phyloP scores from a whole-genome alignment of 306 rosid genomes.

The Nissolia schottii region DNA sequence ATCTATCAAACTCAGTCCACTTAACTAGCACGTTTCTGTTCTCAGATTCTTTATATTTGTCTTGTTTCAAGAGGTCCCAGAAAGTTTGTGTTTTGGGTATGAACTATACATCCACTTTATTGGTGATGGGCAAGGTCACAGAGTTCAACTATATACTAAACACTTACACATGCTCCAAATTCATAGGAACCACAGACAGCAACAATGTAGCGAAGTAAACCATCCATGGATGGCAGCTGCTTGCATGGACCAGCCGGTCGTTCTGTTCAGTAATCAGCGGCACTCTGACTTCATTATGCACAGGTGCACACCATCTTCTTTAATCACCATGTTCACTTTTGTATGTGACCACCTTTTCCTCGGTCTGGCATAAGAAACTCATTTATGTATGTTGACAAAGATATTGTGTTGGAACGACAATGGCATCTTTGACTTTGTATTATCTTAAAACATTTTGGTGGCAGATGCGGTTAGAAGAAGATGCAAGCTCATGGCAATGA shows the following conservation, averaged over 20 bases:
- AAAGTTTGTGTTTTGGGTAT: no score
- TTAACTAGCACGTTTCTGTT: no score
- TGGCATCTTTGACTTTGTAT: no score
- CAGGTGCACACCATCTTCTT: conserved; percentile 44
- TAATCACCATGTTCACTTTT: conserved; percentile 47
- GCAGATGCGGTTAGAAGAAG: not conserved
- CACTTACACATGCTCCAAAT: conserved; percentile 82
- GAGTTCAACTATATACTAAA: no score
- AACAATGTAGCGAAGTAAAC: conserved; percentile 73
- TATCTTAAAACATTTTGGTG: no score
- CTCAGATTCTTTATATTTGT: no score
- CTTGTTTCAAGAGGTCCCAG: no score
- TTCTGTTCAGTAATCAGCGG: conserved; percentile 37
- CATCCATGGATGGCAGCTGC: conserved; percentile 68
- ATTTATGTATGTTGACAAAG: not conserved
- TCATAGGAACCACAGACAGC: conserved; percentile 88
- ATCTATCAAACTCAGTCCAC: not conserved
- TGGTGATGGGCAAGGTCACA: no score
- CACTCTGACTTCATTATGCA: conserved; percentile 28
- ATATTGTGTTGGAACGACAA: no score
- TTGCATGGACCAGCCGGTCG: conserved; percentile 6
- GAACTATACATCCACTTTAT: no score
- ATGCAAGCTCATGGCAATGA: no score
- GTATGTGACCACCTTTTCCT: not conserved
- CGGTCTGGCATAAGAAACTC: conserved; percentile 10